Evolutionary conservation across 2,329 filamentous ascomycete genomes (phyloP), one percentile per base, ranked within the genome.

Genomic region (Furcasterigmium furcatum): DNA sequence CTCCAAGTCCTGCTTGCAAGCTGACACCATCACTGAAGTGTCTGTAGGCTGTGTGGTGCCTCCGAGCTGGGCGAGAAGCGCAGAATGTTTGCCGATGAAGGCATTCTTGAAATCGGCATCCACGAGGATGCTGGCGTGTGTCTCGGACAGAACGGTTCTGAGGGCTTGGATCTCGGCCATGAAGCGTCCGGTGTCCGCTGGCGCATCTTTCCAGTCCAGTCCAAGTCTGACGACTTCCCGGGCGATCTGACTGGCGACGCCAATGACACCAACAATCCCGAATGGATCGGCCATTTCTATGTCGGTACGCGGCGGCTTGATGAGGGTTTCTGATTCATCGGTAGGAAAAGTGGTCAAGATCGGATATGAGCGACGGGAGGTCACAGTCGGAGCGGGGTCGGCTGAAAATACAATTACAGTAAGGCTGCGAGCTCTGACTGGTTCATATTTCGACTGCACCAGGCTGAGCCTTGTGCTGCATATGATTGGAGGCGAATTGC

Each of bases 91-190:
- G 32, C 51, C 47, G 9, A 52, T 27, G 19, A 59, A 58, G 5
- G 55, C 55, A 27, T 46, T 43, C 18, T 34, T 46, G 16, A 58
- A 59, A 14, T 57, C 51, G 2, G 41, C 18, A 42, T 58, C 49
- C 3, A 47, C 21, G 25, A 56, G 18, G 34, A 55, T 25, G 21
- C 49, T 46, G 3, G 20, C 34, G 13, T 48, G 19, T 2, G 42
- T 46, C 27, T 53, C 49, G 14, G 21, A 48, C 1, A 53, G 41
- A 36, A 47, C 46, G 2, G 43, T 45, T 16, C 43, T 46, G n/a
- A 53, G 38, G 4, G 13, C 16, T 4, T 46, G 43, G 3, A 53
- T 20, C 44, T 53, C 51, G 4, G n/a, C 18, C 22, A 46, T 21
- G 16, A 50, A 46, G 29, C 21, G 45, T 16, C 32, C 45, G 4